A percentile compares a stretch with the other conserved stretches of the same genome.
These are phyloP conservation scores for Hansenula sp. DNA, from an alignment of 1,139 yeast genomes.

Conservation along the genomic window DNA sequence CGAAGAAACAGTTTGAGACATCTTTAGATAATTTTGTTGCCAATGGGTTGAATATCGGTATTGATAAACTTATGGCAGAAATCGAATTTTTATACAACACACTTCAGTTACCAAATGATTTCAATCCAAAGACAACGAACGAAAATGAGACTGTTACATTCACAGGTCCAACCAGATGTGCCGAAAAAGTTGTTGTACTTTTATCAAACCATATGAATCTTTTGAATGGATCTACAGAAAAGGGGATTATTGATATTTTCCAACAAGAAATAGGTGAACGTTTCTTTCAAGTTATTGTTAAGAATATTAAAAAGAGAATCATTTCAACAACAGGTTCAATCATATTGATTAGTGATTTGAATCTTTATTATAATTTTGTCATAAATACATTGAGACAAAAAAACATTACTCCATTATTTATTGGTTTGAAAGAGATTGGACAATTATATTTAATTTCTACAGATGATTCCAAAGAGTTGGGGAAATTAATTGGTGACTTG, in stretches of 20 bases:
- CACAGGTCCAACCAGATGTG: conserved; percentile 67
- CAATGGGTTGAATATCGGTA: conserved; percentile 85
- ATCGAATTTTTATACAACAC: conserved; percentile 51
- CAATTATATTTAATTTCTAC: conserved; percentile 75
- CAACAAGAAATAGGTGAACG: conserved; percentile 92
- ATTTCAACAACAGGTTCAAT: conserved; percentile 83
- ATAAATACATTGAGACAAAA: conserved; percentile 57
- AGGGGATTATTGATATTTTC: conserved; percentile 82
- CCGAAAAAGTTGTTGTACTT: conserved; percentile 54
- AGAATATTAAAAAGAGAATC: conserved; percentile 62
- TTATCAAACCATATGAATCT: conserved; percentile 72
- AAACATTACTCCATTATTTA: conserved; percentile 69
- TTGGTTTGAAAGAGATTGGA: conserved; percentile 79
- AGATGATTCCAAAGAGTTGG: conserved; percentile 75
- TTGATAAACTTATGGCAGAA: conserved; percentile 80
- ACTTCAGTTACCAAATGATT: conserved; percentile 50
- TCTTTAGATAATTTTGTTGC: conserved; percentile 87
- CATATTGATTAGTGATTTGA: conserved; percentile 68
- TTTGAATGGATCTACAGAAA: conserved; percentile 81
- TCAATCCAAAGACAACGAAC: conserved; percentile 33
- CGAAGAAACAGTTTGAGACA: conserved; percentile 75
- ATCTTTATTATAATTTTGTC: conserved; percentile 71
- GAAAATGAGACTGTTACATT: conserved; percentile 7
- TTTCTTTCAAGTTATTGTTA: conserved; percentile 72
- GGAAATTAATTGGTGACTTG: conserved; percentile 76